These are phyloP conservation scores for Amylocarpus encephaloides DNA, from an alignment of 2,329 filamentous ascomycete species.

Conservation along the genomic window DNA sequence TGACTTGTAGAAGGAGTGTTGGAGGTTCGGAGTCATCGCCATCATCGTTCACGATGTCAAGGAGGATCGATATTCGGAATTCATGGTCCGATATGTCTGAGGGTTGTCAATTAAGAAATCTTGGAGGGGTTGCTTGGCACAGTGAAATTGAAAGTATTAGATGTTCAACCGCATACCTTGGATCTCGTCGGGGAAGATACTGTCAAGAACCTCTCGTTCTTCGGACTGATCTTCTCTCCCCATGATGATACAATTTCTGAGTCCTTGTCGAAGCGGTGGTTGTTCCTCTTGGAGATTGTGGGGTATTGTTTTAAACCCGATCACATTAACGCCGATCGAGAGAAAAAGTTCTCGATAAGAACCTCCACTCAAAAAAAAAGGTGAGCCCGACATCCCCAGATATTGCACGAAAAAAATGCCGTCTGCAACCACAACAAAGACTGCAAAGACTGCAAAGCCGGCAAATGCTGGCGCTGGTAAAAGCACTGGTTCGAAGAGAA, in stretches of 20 bases:
- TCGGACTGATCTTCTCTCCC: conserved; percentile 84
- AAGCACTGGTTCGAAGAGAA: conserved; percentile 29
- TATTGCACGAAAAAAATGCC: conserved; percentile 24
- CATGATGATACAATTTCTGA: conserved; percentile 38
- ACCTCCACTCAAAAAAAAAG: conserved; percentile 17
- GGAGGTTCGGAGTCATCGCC: conserved; percentile 58
- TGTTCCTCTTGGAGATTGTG: conserved; percentile 6
- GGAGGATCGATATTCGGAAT: conserved; percentile 77
- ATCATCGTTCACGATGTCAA: conserved; percentile 68
- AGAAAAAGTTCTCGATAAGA: conserved; percentile 11
- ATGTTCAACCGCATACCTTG: conserved; percentile 59
- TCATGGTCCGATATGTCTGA: conserved; percentile 84
- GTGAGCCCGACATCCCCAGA: neutral
- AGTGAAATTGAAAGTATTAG: neutral
- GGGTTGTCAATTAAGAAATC: conserved; percentile 8
- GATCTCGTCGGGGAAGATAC: conserved; percentile 97
- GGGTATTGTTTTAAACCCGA: conserved; percentile 10
- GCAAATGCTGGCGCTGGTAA: conserved; percentile 51
- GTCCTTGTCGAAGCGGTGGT: neutral
- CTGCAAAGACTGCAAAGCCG: conserved; percentile 37
- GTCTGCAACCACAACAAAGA: conserved; percentile 37
- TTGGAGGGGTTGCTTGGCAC: conserved; percentile 1
- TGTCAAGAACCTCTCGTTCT: conserved; percentile 95
- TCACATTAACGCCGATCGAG: conserved; percentile 20
- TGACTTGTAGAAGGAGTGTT: conserved; percentile 73